Base-by-base conservation (phyloP, 345 rosid genomes). In the Linum tenue region DNA sequence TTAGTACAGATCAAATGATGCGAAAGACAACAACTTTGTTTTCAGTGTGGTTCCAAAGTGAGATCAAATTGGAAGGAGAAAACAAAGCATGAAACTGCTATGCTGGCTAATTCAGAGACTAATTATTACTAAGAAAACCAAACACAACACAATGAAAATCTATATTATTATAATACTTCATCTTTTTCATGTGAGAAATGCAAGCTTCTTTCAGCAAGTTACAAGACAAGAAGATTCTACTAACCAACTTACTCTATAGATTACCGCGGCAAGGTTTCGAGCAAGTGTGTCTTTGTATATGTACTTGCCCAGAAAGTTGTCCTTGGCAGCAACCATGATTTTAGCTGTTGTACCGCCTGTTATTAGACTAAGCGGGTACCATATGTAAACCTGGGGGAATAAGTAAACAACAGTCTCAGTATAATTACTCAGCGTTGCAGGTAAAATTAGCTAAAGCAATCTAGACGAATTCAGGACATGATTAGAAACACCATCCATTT, bases 311-410 rank as follows among this genome's bases (percentile, higher is more conserved):
- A 92, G 60, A 69, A 92, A 85, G 64, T 85, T 92, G 64, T 92
- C 96, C 79, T 90, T 92, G 0, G 96, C 98, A 10, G 97, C 97
- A 66, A 92, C 90, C 94, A 90, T 87, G 78, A 90, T 86, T 73
- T 92, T 92, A 1, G 97, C 98, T 65, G 98, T 92, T 40, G 98
- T 90, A 55, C 98, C 98, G 31, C 96, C 98, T 0, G 87, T 69
- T 63, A 92, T 64, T 56, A 92, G 39, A 76, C 94, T 92, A 5
- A 92, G 83, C 7, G 98, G 98, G 59, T 90, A 92, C 98, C 97
- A 92, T 43, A 90, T 81, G 74, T 90, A 77, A 67, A 92, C 89
- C 98, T 92, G 85, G 39, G 51, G 55, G 51, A 10, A 41, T 59
- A 63, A 39, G 59, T 3, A 17, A 63, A 50, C 6, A 55, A 1